A percentile compares a stretch with the other conserved stretches of the same genome.
Conservation (phyloP, 495 filamentous ascomycete species). For the Chaetomium fimeti region DNA sequence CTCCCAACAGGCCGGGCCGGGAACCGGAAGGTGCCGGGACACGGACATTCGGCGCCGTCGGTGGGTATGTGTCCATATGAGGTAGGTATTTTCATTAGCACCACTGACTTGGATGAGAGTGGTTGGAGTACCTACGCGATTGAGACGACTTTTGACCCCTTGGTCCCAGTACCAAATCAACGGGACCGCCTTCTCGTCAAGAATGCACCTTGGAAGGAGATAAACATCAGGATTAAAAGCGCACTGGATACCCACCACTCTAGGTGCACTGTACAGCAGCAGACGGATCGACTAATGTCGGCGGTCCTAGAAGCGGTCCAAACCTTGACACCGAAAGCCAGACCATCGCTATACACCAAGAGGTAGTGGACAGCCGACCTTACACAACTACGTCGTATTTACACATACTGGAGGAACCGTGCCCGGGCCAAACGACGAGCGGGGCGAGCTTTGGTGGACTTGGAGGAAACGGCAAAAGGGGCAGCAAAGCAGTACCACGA, state of each 20-base stretch:
- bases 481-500: constrained; percentile 7
- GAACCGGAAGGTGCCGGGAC: too few species aligned
- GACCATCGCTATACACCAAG: constrained; percentile 19
- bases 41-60: too few species aligned
- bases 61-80: too few species aligned
- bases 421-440: constrained; percentile 2
- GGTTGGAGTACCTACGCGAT: too few species aligned
- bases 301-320: constrained; percentile 17
- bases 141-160: too few species aligned
- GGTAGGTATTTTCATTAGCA: too few species aligned
- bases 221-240: constrained; percentile 4
- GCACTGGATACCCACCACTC: constrained; percentile 3
- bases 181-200: constrained; percentile 16
- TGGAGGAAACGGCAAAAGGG: constrained; percentile 2
- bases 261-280: constrained; percentile 18
- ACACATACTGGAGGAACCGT: constrained; percentile 6
- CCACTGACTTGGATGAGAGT: too few species aligned
- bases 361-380: constrained; percentile 15
- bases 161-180: not conserved
- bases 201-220: constrained; percentile 19
- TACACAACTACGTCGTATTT: constrained; percentile 3
- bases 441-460: not conserved
- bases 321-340: constrained; percentile 19
- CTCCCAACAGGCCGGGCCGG: too few species aligned
- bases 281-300: constrained; percentile 20